A percentile compares a stretch with the other conserved stretches of the same genome.
These are phyloP conservation scores for Saccharomycopsis sp. DNA, from an alignment of 805 yeast genomes.

Conservation along the genomic window DNA sequence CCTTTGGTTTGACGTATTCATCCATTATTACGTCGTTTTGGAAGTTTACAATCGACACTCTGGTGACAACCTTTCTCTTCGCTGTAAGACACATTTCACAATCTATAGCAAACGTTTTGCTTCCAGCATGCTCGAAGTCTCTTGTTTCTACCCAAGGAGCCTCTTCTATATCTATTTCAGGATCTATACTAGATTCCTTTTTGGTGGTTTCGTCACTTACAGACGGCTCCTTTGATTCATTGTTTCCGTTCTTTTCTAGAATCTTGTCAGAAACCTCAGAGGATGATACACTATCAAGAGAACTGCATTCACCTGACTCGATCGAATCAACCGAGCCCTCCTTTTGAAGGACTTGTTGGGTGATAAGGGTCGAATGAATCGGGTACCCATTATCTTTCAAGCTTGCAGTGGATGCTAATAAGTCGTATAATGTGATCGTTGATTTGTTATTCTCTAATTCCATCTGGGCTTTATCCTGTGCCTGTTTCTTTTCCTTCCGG, in stretches of 20 bases:
- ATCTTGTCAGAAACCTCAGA: too few relatives aligned
- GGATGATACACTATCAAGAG: too few relatives aligned
- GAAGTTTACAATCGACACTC: conserved; percentile 69
- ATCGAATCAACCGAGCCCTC: too few relatives aligned
- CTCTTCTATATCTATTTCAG: neutral
- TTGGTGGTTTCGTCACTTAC: too few relatives aligned
- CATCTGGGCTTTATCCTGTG: conserved; percentile 25
- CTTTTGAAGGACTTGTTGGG: too few relatives aligned
- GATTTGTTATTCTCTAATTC: conserved; percentile 20
- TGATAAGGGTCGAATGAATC: conserved; percentile 38
- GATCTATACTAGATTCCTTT: too few relatives aligned
- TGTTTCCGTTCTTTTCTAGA: too few relatives aligned
- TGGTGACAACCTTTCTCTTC: conserved; percentile 59
- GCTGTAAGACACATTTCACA: conserved; percentile 86
- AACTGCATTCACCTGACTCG: too few relatives aligned
- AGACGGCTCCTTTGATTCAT: too few relatives aligned
- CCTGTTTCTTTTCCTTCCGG: conserved; percentile 45
- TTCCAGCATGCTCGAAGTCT: conserved; percentile 47
- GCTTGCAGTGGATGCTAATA: conserved; percentile 45
- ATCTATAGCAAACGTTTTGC: conserved; percentile 73
- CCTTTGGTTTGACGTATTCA: conserved; percentile 70
- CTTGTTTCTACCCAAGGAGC: conserved; percentile 47
- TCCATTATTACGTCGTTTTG: conserved; percentile 59
- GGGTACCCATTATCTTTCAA: conserved; percentile 52
- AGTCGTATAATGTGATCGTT: conserved; percentile 43